These are phyloP conservation scores for Suillus decipiens DNA, from an alignment of 768 basidiomycete genomes.

Conservation along the genomic window DNA sequence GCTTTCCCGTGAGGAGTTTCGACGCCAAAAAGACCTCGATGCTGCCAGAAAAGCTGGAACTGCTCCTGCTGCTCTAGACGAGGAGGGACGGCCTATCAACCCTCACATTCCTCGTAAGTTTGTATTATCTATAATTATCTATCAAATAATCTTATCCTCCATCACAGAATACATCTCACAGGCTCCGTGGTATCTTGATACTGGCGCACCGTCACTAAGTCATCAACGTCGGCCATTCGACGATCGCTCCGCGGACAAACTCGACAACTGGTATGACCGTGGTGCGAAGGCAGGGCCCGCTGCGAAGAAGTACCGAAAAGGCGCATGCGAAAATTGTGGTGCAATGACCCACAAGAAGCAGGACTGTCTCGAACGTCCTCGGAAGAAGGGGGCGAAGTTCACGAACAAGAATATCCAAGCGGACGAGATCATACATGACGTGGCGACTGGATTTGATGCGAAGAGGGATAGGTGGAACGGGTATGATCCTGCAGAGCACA, in stretches of 20 bases:
- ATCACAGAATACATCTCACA: conserved; percentile 92
- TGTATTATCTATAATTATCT: neutral
- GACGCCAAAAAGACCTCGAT: conserved; percentile 95
- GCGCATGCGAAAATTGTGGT: conserved; percentile 99
- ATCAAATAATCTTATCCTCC: conserved; percentile 10
- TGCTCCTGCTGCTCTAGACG: conserved; percentile 92
- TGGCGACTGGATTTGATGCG: conserved; percentile 79
- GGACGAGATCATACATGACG: conserved; percentile 87
- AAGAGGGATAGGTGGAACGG: conserved; percentile 99
- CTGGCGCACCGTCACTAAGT: conserved; percentile 88
- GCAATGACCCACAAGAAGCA: conserved; percentile 89
- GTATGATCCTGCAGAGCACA: conserved; percentile 88
- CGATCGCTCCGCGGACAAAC: conserved; percentile 59
- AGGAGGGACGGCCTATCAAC: conserved; percentile 94
- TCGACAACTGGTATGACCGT: conserved; percentile 91
- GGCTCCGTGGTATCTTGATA: conserved; percentile 98
- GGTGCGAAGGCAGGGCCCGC: conserved; percentile 84
- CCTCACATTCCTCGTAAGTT: conserved; percentile 97
- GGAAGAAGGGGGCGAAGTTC: conserved; percentile 94
- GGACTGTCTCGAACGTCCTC: conserved; percentile 95
- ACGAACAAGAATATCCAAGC: conserved; percentile 88
- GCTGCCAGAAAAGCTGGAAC: conserved; percentile 99
- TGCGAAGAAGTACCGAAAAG: conserved; percentile 95
- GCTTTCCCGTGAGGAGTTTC: conserved; percentile 91
- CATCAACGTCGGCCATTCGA: conserved; percentile 85